phyloP scores from a whole-genome alignment of 2,329 filamentous ascomycete genomes.

The Penicillium freii region DNA sequence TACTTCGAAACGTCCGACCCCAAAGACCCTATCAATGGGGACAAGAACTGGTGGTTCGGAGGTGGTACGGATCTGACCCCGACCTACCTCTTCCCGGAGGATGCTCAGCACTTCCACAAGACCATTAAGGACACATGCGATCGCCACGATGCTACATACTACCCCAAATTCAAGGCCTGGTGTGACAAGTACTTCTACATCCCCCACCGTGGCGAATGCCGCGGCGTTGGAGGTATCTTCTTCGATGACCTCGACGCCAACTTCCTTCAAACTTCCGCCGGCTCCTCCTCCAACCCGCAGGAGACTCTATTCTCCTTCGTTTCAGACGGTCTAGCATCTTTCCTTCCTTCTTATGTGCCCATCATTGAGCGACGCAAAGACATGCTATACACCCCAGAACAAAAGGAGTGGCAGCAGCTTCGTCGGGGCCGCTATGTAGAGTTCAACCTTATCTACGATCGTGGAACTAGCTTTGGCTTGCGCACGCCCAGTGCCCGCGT shows the following conservation, averaged over 20 bases:
- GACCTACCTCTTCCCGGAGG: slow-evolving; percentile 91
- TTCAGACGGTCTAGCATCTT: slow-evolving; percentile 78
- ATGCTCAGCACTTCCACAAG: slow-evolving; percentile 94
- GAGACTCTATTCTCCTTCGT: slow-evolving; percentile 89
- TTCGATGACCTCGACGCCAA: slow-evolving; percentile 87
- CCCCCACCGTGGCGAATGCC: slow-evolving; percentile 81
- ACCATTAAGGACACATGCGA: slow-evolving; percentile 92
- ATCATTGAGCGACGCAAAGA: slow-evolving; percentile 87
- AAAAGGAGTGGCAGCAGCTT: slow-evolving; percentile 97
- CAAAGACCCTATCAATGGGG: slow-evolving; percentile 64
- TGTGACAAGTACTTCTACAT: slow-evolving; percentile 97
- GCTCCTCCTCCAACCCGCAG: slow-evolving; percentile 69
- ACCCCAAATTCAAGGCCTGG: slow-evolving; percentile 94
- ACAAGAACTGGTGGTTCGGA: slow-evolving; percentile 94
- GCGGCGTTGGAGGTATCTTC: slow-evolving; percentile 94
- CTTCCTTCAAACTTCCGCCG: slow-evolving; percentile 39
- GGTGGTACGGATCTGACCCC: slow-evolving; percentile 93
- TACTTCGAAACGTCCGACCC: slow-evolving; percentile 95
- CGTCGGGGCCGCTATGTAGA: slow-evolving; percentile 94
- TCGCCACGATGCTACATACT: slow-evolving; percentile 87
- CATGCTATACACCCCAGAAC: slow-evolving; percentile 79
- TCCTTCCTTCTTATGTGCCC: slow-evolving; percentile 85
- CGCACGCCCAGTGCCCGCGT: slow-evolving; percentile 88
- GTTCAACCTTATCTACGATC: slow-evolving; percentile 96
- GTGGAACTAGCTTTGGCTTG: slow-evolving; percentile 89